Base-by-base conservation (phyloP, 345 rosid genomes). In the Balakata baccata region DNA sequence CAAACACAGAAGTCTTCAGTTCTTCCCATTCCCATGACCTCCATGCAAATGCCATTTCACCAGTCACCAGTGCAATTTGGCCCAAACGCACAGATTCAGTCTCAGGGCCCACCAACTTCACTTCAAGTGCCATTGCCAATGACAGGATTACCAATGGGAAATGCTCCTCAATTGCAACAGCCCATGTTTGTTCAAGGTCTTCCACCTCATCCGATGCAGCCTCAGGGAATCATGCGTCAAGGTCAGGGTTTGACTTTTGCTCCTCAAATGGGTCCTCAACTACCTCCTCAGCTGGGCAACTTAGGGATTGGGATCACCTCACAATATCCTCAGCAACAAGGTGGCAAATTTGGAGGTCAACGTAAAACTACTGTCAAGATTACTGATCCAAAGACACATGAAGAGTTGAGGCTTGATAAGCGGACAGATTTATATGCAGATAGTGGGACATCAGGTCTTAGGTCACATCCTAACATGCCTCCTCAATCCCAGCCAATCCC, bases 331-430 rank as follows among this genome's bases (percentile, higher is more conserved):
- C 92, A 82, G 61, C 98, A 87, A 73, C 99, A 88, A 71, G 98
- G 90, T 70, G 91, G 87, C 3, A 90, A 91, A 79, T 89, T 78
- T 77, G 84, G 81, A 34, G 87, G 89, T 75, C 81, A 72, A 61
- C 94, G 96, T 65, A 91, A 89, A 82, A 82, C 90, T 1, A 58
- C 83, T 74, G 93, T 95, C 45, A 95, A 91, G 80, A 93, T 95
- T 64, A 93, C 97, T 76, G 93, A 95, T 82, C 98, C 99, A 4
- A 92, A 87, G 45, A 95, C 99, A 11, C 97, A 86, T 78, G 97
- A 90, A 80, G 98, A 95, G 88, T 85, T 91, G 81, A 89, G 92
- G 86, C 96, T 93, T 73, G 93, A 87, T 79, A 86, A 88, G 72
- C 86, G 89, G 41, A 78, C 89, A 46, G 96, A 91, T 78, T 43